Base-by-base conservation (phyloP, 805 yeast genomes). In the Candida endomychidarum region DNA sequence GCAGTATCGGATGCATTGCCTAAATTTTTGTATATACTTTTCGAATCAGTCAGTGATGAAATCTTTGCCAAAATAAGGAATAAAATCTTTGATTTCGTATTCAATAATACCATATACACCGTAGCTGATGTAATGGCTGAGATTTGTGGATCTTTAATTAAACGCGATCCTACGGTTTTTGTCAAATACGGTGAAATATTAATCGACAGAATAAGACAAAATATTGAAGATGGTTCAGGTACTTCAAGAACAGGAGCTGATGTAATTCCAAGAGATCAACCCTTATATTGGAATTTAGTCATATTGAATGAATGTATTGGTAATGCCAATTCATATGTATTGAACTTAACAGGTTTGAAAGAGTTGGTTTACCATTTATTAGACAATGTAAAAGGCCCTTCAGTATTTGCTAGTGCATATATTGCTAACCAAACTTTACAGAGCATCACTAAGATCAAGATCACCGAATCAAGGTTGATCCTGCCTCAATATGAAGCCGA, bases 221-320 rank as follows among this genome's bases (percentile, higher is more conserved):
- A 91, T 54, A 70, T 91, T 15, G 65, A 65, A 8, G 86, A 81
- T 48, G 84, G 80, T 2, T 97, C 97, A 0, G 98, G 97, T 3
- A 61, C 75, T 1, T 66, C 81, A 0, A 74, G 96, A 56, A 74
- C 78, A 4, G 78, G 83, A 0, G 66, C 74, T 5, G 90, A 84
- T 21, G 70, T 84, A 18, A 70, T 80, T 19, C 86, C 86, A n/a
- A 73, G 89, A 29, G 98, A 93, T 59, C 83, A 82, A 21, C 76
- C 81, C 14, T 62, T 93, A 7, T 78, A 79, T 21, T 79, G 96
- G 78, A 77, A 82, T 53, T 57, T 86, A 22, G 74, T 81, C 3
- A 75, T 88, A 2, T 60, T 90, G 30, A 80, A 82, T 53, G 90
- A 87, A 55, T 68, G 81, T 18, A 58, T 85, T 27, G 79, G 88